phyloP scores from a whole-genome alignment of 169 alveolate genomes.

The Cystoisospora suis region DNA sequence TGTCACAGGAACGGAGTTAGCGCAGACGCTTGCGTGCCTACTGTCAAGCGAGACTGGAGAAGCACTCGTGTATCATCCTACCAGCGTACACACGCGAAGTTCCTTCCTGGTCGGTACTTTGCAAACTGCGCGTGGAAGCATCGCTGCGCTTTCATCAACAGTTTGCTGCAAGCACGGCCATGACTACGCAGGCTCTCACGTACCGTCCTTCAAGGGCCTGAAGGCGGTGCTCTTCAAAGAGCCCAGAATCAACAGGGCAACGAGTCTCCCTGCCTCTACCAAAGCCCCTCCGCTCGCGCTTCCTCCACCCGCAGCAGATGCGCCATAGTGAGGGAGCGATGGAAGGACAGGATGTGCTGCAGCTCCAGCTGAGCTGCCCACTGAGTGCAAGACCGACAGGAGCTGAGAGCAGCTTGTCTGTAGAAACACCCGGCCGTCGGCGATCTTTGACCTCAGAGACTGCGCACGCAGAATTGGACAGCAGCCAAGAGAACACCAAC shows the following conservation, averaged over 20 bases:
- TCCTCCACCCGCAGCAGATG: constrained; percentile 11
- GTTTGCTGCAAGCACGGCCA: too few relatives aligned
- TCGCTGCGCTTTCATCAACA: too few relatives aligned
- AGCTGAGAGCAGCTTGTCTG: constrained; percentile 40
- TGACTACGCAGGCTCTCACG: background rate
- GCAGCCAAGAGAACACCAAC: too few relatives aligned
- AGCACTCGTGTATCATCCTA: background rate
- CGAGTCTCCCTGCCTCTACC: constrained; percentile 23
- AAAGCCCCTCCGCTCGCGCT: background rate
- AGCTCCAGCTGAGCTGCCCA: background rate
- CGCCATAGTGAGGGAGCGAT: constrained; percentile 21
- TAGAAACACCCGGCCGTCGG: constrained; percentile 55
- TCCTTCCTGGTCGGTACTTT: too few relatives aligned
- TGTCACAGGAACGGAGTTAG: too few relatives aligned
- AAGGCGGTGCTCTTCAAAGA: constrained; percentile 49
- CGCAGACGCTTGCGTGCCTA: too few relatives aligned
- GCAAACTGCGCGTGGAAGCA: too few relatives aligned
- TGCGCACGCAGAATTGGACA: too few relatives aligned
- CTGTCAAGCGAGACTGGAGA: too few relatives aligned
- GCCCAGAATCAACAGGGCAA: constrained; percentile 34
- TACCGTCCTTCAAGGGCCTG: constrained; percentile 43
- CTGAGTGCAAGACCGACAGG: constrained; percentile 26
- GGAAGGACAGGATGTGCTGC: background rate
- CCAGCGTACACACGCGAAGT: background rate
- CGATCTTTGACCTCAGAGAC: constrained; percentile 41